A percentile compares a stretch with the other conserved stretches of the same genome.
phyloP scores from a whole-genome alignment of 768 basidiomycete species.

The Termitomyces sp. region DNA sequence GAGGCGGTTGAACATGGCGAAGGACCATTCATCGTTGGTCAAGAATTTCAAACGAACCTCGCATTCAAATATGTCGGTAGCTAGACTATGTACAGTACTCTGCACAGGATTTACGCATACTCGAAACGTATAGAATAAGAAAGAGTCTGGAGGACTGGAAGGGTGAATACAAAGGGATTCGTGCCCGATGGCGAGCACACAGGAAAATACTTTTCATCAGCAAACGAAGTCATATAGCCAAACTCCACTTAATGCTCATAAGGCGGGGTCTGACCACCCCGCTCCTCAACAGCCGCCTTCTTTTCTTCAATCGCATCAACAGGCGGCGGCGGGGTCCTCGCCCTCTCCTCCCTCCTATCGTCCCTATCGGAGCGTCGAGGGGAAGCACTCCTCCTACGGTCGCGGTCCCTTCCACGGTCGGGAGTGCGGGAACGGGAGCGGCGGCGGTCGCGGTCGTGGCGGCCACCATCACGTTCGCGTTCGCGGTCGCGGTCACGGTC shows the following conservation, averaged over 20 bases:
- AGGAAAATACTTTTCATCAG: conserved; percentile 14
- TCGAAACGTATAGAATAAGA: conserved; percentile 1
- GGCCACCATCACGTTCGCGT: conserved; percentile 36
- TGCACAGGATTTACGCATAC: conserved; percentile 15
- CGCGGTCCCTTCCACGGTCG: conserved; percentile 41
- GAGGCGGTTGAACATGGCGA: no score
- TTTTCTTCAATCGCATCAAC: conserved; percentile 5
- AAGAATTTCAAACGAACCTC: neutral
- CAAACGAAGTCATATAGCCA: neutral
- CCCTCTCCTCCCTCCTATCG: conserved; percentile 33
- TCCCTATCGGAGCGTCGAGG: conserved; percentile 13
- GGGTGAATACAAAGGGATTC: conserved; percentile 5
- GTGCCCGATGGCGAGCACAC: neutral
- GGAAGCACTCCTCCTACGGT: conserved; percentile 17
- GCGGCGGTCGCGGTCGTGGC: conserved; percentile 31
- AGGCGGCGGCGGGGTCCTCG: conserved; percentile 47
- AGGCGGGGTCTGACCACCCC: conserved; percentile 13
- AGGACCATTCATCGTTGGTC: neutral
- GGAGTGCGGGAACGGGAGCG: conserved; percentile 50
- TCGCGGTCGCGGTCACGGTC: conserved; percentile 39
- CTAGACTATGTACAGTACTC: conserved; percentile 13
- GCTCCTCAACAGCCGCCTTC: conserved; percentile 9
- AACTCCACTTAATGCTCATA: conserved; percentile 12
- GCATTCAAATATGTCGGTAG: conserved; percentile 9
- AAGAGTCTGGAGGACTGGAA: neutral